Conservation (phyloP, 805 yeast genomes). For the Hemisphaericaspora nanyangensis region DNA sequence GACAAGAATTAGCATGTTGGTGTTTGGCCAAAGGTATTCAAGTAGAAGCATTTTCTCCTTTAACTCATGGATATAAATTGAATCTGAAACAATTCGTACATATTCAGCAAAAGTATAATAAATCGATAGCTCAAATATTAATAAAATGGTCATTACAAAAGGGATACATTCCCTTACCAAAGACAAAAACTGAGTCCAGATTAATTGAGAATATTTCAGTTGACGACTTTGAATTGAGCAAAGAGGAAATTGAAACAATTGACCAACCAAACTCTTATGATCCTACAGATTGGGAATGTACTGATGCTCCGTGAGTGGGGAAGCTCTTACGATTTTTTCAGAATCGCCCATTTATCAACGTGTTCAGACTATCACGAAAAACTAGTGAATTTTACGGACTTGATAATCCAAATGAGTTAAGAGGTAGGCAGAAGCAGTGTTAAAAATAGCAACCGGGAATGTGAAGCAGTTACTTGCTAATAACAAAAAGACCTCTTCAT, state of each 20-base stretch:
- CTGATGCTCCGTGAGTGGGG: constrained; percentile 49
- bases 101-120: constrained; percentile 33
- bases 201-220: constrained; percentile 22
- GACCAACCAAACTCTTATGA: constrained; percentile 48
- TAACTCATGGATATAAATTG: constrained; percentile 35
- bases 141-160: constrained; percentile 48
- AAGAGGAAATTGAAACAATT: constrained; percentile 19
- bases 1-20: constrained; percentile 33
- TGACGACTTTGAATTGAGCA: constrained; percentile 22
- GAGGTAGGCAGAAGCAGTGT: too few species aligned
- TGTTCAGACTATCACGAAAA: too few species aligned
- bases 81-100: constrained; percentile 13
- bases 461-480: too few species aligned
- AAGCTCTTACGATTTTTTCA: too few species aligned
- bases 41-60: constrained; percentile 37
- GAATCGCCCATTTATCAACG: too few species aligned
- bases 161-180: constrained; percentile 40
- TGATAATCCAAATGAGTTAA: too few species aligned
- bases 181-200: constrained; percentile 22
- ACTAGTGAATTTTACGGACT: too few species aligned
- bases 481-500: too few species aligned
- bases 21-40: constrained; percentile 22
- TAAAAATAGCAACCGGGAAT: too few species aligned
- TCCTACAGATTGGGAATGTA: constrained; percentile 77
- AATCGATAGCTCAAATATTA: constrained; percentile 43